phyloP scores from a whole-genome alignment of 2,329 filamentous ascomycete species.

The Monosporascus sp. region DNA sequence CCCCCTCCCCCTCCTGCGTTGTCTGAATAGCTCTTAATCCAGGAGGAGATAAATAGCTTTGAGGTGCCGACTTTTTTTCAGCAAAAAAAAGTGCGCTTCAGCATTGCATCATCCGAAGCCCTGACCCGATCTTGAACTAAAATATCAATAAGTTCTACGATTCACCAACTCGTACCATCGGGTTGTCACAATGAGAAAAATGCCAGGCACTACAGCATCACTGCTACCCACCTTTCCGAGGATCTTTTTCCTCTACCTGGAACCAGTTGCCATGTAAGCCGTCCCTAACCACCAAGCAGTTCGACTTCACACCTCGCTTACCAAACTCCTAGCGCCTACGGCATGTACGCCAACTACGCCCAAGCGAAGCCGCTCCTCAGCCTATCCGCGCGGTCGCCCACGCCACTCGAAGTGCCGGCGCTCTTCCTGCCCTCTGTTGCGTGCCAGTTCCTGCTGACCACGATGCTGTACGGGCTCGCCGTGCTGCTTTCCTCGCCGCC shows the following conservation, averaged over 20 bases:
- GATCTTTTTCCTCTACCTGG: constrained; percentile 22
- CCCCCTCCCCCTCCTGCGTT: background rate
- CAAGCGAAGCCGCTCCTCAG: constrained; percentile 7
- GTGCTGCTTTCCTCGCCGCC: constrained; percentile 17
- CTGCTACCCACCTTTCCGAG: constrained; percentile 18
- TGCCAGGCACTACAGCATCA: constrained; percentile 19
- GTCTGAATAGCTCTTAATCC: background rate
- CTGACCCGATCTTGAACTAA: background rate
- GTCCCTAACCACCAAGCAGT: background rate
- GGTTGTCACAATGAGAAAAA: constrained; percentile 4
- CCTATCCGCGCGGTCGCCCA: constrained; percentile 6
- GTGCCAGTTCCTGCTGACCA: constrained; percentile 13
- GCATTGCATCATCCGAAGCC: background rate
- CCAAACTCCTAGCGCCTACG: constrained; percentile 10
- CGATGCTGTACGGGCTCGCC: constrained; percentile 20
- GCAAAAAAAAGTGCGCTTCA: background rate
- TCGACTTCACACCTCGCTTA: too few species aligned
- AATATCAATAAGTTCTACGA: too few species aligned
- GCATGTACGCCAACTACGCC: constrained; percentile 14
- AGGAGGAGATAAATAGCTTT: too few species aligned
- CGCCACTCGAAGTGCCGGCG: constrained; percentile 7
- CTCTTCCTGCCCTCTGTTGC: constrained; percentile 10
- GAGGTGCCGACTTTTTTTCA: too few species aligned
- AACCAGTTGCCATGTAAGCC: constrained; percentile 17
- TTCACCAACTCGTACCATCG: background rate